Percentiles rank a stretch among this genome's conserved stretches.
These are phyloP conservation scores for Neonectria sp. DNA, from an alignment of 2,329 filamentous ascomycete genomes.

Conservation along the genomic window DNA sequence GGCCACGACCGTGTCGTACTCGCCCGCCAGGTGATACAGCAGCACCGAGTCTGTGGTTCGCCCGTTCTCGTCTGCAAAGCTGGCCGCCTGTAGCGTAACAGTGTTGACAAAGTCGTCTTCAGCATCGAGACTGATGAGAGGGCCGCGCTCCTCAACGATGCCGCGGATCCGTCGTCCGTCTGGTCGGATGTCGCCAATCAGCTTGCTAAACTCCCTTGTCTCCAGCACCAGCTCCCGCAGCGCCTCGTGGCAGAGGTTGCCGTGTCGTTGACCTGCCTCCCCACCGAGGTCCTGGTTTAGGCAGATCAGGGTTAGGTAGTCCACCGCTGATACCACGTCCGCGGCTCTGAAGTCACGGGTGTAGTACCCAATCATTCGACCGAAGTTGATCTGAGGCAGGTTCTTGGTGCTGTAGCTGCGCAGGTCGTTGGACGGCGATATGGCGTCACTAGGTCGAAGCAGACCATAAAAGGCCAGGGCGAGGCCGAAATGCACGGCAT, in stretches of 20 bases:
- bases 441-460: slow-evolving; percentile 87
- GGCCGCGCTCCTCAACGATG: slow-evolving; percentile 87
- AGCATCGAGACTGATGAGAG: slow-evolving; percentile 84
- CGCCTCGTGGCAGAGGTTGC: slow-evolving; percentile 89
- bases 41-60: slow-evolving; percentile 94
- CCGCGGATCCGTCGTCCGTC: slow-evolving; percentile 90
- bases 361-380: slow-evolving; percentile 93
- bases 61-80: slow-evolving; percentile 94
- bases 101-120: slow-evolving; percentile 89
- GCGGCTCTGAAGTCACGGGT: slow-evolving; percentile 95
- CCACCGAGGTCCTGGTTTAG: slow-evolving; percentile 88
- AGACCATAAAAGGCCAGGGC: slow-evolving; percentile 91
- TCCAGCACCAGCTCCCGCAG: slow-evolving; percentile 96
- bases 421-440: slow-evolving; percentile 79
- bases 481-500: slow-evolving; percentile 95
- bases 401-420: slow-evolving; percentile 77
- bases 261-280: slow-evolving; percentile 82
- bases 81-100: slow-evolving; percentile 94
- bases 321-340: slow-evolving; percentile 89
- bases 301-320: slow-evolving; percentile 93
- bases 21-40: slow-evolving; percentile 92
- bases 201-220: slow-evolving; percentile 93
- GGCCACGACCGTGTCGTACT: slow-evolving; percentile 93
- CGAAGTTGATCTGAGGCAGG: slow-evolving; percentile 91
- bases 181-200: slow-evolving; percentile 90